Evolutionary conservation across 2,329 filamentous ascomycete species (phyloP), one percentile per base, ranked within the genome.

Genomic region (Hirsutella thompsonii): DNA sequence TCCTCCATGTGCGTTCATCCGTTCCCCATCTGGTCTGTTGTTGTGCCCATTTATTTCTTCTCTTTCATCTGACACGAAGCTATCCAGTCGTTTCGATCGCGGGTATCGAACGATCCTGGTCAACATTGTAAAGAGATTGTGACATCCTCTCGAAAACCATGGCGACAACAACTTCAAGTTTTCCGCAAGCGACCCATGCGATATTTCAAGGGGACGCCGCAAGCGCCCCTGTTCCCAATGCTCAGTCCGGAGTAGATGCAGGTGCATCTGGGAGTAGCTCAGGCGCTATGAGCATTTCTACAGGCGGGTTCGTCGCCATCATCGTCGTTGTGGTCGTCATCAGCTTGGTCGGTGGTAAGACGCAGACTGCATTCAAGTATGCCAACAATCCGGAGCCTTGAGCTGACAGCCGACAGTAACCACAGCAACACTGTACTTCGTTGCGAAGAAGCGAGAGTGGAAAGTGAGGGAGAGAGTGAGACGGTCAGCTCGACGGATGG

Each of bases 381-480:
- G n/a, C n/a, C n/a, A n/a, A n/a, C n/a, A n/a, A n/a, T n/a, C n/a
- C n/a, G n/a, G n/a, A n/a, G n/a, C 20, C 8, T 18, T 8, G 11
- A 39, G 28, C 49, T 53, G 40, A 54, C 44, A 39, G 28, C 11
- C 3, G 19, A 33, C 48, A 83, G 82, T 80, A 46, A 69, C 68
- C 19, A 80, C 73, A 28, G 74, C 78, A 3, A 63, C 76, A 2
- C 74, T 92, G 21, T 93, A 83, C 64, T 86, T 81, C 58, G 58
- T 90, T 30, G 83, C 86, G 42, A 92, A 92, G 69, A 88, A 86
- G 64, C 76, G 80, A 37, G 83, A 89, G 59, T 92, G 86, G 86
- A 83, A 79, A 49, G 68, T 92, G 49, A 76, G 79, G 44, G 76
- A 84, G 55, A 82, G 71, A 23, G 68, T 93, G 43, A 74, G 80